phyloP scores from a whole-genome alignment of 2,329 filamentous ascomycete genomes.

The Sporothrix luriei region DNA sequence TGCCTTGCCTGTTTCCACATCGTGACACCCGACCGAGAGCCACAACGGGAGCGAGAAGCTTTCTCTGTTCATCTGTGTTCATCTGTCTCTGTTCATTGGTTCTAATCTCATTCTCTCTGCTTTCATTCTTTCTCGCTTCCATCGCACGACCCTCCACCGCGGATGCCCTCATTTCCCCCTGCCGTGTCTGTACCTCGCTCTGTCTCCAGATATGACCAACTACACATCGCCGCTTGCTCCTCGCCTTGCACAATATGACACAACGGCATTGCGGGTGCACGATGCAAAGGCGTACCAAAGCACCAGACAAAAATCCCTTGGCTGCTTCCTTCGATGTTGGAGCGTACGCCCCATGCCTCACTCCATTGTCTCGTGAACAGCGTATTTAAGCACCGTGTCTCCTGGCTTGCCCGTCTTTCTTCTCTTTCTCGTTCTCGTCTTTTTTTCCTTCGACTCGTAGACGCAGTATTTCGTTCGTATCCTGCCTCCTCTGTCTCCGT shows the following conservation, averaged over 20 bases:
- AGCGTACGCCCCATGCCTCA: neutral
- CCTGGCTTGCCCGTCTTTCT: neutral
- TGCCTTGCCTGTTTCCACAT: neutral
- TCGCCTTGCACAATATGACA: constrained; percentile 15
- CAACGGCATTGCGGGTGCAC: constrained; percentile 3
- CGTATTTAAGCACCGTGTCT: constrained; percentile 19
- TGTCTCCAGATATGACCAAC: neutral
- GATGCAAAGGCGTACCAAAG: neutral
- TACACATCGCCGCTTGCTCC: neutral
- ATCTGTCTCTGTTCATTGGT: neutral
- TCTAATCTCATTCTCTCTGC: neutral
- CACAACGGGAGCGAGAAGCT: neutral
- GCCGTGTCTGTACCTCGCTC: constrained; percentile 23
- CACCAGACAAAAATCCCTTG: neutral
- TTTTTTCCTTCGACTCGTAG: neutral
- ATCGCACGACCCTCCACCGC: constrained; percentile 21
- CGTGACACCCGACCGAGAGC: constrained; percentile 20
- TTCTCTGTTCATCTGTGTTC: neutral
- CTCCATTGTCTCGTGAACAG: neutral
- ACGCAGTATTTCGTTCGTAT: neutral
- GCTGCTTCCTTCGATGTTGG: neutral
- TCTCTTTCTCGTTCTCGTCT: neutral
- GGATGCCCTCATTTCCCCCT: constrained; percentile 11
- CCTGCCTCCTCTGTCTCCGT: neutral
- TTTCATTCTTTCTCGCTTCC: neutral